phyloP scores from a whole-genome alignment of 306 rosid species.

The Glycine tomentella region DNA sequence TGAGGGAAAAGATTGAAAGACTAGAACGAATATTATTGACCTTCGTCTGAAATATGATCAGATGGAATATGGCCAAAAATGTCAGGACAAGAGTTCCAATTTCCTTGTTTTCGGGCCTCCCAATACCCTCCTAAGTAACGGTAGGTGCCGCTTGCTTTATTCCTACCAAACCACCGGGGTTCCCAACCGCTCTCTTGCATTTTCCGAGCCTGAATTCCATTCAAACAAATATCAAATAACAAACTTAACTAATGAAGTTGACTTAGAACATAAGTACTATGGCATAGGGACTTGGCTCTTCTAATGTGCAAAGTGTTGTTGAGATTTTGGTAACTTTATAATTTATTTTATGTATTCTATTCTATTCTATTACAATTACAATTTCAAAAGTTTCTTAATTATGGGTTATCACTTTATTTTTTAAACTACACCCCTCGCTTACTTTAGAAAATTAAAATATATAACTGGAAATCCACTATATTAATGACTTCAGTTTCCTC shows the following conservation, averaged over 20 bases:
- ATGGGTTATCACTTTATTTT: neutral
- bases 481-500: conserved; percentile 1
- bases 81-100: conserved; percentile 87
- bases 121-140: conserved; percentile 85
- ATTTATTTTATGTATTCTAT: neutral
- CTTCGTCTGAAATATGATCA: conserved; percentile 67
- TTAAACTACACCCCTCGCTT: neutral
- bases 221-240: conserved; percentile 25
- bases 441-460: neutral
- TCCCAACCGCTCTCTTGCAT: conserved; percentile 99
- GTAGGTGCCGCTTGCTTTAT: conserved; percentile 72
- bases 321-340: neutral
- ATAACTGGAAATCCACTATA: neutral
- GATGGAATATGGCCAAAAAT: conserved; percentile 83
- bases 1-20: conserved; percentile 33
- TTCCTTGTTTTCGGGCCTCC: conserved; percentile 79
- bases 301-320: neutral
- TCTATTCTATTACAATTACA: neutral
- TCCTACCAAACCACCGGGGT: conserved; percentile 84
- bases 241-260: neutral
- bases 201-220: conserved; percentile 74
- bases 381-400: neutral
- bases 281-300: neutral
- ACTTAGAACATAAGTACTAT: conserved; percentile 1
- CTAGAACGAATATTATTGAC: conserved; percentile 36